Evolutionary conservation across 352 stramenopile genomes (phyloP).

Genomic region (Globisporangium middletonii): DNA sequence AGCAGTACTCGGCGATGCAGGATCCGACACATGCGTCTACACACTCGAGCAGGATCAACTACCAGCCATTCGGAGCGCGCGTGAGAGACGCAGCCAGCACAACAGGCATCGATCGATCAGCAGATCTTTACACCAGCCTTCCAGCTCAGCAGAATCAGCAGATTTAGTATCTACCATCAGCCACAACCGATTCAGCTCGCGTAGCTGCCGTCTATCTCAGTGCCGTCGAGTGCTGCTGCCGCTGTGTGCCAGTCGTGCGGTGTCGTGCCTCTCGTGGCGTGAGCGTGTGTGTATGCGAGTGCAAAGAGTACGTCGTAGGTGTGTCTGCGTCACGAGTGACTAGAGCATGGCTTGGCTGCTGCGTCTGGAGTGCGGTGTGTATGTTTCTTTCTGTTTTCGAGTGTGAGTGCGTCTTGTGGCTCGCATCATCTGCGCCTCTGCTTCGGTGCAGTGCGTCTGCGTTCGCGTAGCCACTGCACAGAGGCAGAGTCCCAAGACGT

Average conservation of each 20-base stretch:
- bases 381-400: conserved; percentile 12
- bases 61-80: neutral
- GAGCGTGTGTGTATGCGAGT: conserved; percentile 4
- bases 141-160: neutral
- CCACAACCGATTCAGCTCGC: too few relatives aligned
- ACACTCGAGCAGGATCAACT: neutral
- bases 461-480: neutral
- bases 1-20: neutral
- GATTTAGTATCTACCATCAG: too few relatives aligned
- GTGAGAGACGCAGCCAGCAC: neutral
- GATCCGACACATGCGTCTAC: too few relatives aligned
- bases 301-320: conserved; percentile 6
- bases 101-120: neutral
- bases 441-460: neutral
- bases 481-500: conserved; percentile 3
- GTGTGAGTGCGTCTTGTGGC: conserved; percentile 11
- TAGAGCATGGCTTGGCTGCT: conserved; percentile 9
- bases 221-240: neutral
- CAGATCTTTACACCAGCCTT: neutral
- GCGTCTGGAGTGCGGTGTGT: conserved; percentile 1
- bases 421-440: neutral
- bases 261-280: neutral
- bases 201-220: too few relatives aligned
- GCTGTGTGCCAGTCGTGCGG: too few relatives aligned
- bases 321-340: conserved; percentile 2